Base-by-base conservation (phyloP, 495 filamentous ascomycete species). In the Tuber indicum region DNA sequence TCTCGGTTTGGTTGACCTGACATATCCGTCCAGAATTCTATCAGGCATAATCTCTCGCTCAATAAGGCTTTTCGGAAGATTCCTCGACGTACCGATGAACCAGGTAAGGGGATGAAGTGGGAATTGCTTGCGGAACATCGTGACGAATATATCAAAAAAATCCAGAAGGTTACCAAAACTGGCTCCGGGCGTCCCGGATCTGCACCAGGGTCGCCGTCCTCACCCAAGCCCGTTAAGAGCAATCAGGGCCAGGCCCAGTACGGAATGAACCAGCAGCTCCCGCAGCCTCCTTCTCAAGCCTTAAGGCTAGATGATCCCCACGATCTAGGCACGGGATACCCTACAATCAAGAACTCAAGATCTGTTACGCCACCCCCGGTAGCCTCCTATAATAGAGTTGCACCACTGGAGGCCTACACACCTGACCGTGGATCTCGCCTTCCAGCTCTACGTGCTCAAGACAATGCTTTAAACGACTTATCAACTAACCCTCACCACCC, bases 61-160 rank as follows among this genome's bases (percentile, higher is more conserved):
- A 97, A 96, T 82, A 95, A 97, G 84, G 89, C 90, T 0, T 99
- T 99, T 84, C 89, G 92, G 78, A 98, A 98, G 84, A 91, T 97
- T 8, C 91, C 96, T 41, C 91, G 96, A 49, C 89, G 92, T 8
- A 96, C 94, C 0, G 93, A 99, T 81, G 96, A 99, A 82, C 96
- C 96, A 3, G 96, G 96, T 4, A 99, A 99, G 85, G 96, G 96
- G 41, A 97, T 97, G 94, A 97, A 98, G 83, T 99, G 96, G 96
- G 90, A 92, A 84, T 92, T 99, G 82, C 90, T 92, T 3, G 88
- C 90, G 1, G 92, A 94, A 73, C 86, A 90, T 66, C 91, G 92
- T 43, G 92, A 97, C 9, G 93, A 96, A 71, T 91, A 90, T 74
- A 86, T 90, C 77, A 90, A 89, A 84, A 91, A 90, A 73, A 80